Base-by-base conservation (phyloP, 805 yeast genomes). In the Pichia insulana region DNA sequence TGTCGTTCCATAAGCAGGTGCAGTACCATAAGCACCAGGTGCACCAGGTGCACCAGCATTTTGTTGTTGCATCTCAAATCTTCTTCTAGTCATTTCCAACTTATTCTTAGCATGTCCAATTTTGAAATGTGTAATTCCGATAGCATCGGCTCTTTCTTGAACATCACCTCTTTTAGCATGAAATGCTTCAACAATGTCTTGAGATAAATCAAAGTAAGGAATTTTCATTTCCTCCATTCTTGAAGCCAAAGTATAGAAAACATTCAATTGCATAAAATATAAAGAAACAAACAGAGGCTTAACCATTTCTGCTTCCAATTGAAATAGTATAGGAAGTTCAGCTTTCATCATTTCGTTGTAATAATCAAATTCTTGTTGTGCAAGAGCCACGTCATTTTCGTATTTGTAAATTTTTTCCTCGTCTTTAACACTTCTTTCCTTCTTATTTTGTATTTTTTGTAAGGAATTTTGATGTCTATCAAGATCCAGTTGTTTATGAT, bases 191-290 rank as follows among this genome's bases (percentile, higher is more conserved):
- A 83, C 71, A 49, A 92, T 84, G 59, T 88, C 97, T 36, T 84
- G 72, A 39, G 76, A 70, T 58, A 92, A 70, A 60, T 92, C 95
- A 64, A 92, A 92, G 66, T 92, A 92, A 13, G 97, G 96, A 51
- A 92, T 92, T 67, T 92, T 88, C 84, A 90, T 80, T 59, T 86
- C 95, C 65, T 90, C 96, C 86, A 90, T 85, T 55, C 84, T 76
- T 58, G 74, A 82, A 69, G 85, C 89, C 48, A 92, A 70, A 1
- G 96, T 88, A 72, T 92, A 92, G 64, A 89, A 92, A 44, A 92
- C 87, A 68, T 92, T 92, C 69, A 92, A 75, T 69, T 92, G 98
- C 97, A 92, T 92, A 71, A 79, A 92, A 67, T 92, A 92, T 63
- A 92, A 81, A 42, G 94, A 82, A 55, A 90, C 92, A 66, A 92